phyloP scores from a whole-genome alignment of 78 protist species.

The Pigoraptor vietnamica region DNA sequence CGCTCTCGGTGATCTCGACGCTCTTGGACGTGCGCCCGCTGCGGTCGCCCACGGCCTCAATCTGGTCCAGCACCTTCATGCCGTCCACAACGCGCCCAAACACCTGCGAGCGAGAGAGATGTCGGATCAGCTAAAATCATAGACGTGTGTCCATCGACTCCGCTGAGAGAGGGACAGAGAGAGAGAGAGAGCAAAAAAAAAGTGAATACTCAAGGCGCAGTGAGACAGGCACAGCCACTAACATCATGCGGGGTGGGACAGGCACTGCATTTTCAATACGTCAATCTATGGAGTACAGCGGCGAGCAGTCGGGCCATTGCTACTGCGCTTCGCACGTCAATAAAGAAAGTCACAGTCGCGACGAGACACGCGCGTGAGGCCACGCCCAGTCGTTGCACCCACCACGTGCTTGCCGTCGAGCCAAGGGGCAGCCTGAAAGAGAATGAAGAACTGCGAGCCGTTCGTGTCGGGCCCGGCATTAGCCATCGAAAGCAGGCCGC shows the following conservation, averaged over 20 bases:
- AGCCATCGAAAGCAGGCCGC: slow-evolving; percentile 92
- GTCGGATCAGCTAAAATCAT: not conserved
- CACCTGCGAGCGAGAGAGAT: not conserved
- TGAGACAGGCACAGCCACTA: no score
- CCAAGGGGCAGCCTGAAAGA: slow-evolving; percentile 53
- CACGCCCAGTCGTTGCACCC: not conserved
- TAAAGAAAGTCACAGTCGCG: not conserved
- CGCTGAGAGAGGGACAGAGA: not conserved
- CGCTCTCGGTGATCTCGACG: not conserved
- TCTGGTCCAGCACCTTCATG: not conserved
- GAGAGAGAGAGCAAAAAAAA: not conserved
- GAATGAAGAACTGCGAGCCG: slow-evolving; percentile 68
- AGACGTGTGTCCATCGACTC: not conserved
- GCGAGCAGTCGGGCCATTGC: not conserved
- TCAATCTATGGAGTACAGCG: not conserved
- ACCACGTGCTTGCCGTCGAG: slow-evolving; percentile 69
- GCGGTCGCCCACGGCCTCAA: not conserved
- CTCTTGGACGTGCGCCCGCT: not conserved
- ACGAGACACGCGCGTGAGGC: not conserved
- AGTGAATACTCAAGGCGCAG: not conserved
- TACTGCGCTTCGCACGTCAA: not conserved
- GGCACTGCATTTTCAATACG: no score
- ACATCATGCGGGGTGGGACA: no score
- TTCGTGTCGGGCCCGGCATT: slow-evolving; percentile 89
- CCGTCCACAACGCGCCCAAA: not conserved